Conservation (phyloP, 257 asterid genomes). For the Solanum paucissectum region DNA sequence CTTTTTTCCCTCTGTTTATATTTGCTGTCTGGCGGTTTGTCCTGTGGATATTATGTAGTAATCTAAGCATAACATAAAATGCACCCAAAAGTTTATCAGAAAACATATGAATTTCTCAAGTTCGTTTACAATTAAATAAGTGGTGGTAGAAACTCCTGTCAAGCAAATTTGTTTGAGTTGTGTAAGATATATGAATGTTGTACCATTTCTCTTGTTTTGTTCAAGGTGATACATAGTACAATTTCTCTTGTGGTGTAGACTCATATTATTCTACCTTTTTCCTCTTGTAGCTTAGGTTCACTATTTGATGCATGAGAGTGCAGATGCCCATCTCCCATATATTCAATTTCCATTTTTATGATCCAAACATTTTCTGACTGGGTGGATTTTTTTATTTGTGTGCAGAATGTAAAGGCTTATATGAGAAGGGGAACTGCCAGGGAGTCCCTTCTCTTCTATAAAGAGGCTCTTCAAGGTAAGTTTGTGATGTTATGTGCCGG, state of each 20-base stretch:
- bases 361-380: neutral
- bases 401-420: conserved; percentile 75
- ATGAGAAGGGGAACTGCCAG: conserved; percentile 77
- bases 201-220: neutral
- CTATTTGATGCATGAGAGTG: neutral
- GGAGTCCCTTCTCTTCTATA: conserved; percentile 54
- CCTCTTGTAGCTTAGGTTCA: neutral
- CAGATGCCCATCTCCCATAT: neutral
- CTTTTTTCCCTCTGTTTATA: neutral
- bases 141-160: neutral
- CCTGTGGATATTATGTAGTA: neutral
- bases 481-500: neutral
- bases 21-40: neutral
- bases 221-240: neutral
- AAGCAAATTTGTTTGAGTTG: neutral
- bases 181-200: neutral
- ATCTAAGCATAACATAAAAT: neutral
- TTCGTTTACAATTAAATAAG: neutral
- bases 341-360: neutral
- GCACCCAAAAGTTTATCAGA: neutral
- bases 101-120: neutral
- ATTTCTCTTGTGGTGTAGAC: neutral
- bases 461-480: conserved; percentile 85
- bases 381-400: neutral
- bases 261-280: neutral